These are phyloP conservation scores for Pseudogymnoascus sp. DNA, from an alignment of 2,329 filamentous ascomycete genomes.

Conservation along the genomic window DNA sequence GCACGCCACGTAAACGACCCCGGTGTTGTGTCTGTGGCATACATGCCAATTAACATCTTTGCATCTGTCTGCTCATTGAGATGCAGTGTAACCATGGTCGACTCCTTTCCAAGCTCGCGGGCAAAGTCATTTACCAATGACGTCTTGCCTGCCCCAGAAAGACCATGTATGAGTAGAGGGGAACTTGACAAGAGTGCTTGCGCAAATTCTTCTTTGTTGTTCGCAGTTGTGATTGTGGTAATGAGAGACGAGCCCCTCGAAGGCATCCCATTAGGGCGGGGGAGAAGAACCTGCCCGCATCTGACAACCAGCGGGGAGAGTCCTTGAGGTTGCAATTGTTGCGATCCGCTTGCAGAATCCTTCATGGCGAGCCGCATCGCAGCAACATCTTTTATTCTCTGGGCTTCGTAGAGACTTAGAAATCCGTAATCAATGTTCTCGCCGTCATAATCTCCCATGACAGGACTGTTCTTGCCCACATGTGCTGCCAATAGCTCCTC, in stretches of 20 bases:
- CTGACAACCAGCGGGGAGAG: constrained; percentile 55
- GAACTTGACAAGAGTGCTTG: constrained; percentile 56
- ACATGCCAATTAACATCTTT: constrained; percentile 90
- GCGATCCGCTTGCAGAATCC: not conserved
- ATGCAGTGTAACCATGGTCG: constrained; percentile 85
- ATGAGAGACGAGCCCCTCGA: constrained; percentile 48
- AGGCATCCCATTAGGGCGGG: constrained; percentile 47
- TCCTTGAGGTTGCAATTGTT: constrained; percentile 27
- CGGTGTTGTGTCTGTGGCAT: constrained; percentile 79
- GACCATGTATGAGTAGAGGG: constrained; percentile 73
- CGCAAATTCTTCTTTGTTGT: constrained; percentile 65
- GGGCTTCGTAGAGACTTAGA: constrained; percentile 50
- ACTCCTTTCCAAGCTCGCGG: constrained; percentile 67
- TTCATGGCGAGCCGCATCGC: constrained; percentile 12
- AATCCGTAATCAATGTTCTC: constrained; percentile 71
- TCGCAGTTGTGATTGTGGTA: constrained; percentile 61
- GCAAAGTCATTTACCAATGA: constrained; percentile 76
- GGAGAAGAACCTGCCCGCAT: constrained; percentile 61
- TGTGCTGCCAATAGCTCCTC: constrained; percentile 63
- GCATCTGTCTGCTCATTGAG: constrained; percentile 97
- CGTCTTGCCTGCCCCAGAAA: constrained; percentile 86
- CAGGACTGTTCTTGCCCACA: constrained; percentile 50
- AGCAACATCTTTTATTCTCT: constrained; percentile 20
- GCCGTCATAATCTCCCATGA: constrained; percentile 70
- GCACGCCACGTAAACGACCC: constrained; percentile 89